phyloP scores from a whole-genome alignment of 2,329 filamentous ascomycete genomes.

The Alternaria rosae region DNA sequence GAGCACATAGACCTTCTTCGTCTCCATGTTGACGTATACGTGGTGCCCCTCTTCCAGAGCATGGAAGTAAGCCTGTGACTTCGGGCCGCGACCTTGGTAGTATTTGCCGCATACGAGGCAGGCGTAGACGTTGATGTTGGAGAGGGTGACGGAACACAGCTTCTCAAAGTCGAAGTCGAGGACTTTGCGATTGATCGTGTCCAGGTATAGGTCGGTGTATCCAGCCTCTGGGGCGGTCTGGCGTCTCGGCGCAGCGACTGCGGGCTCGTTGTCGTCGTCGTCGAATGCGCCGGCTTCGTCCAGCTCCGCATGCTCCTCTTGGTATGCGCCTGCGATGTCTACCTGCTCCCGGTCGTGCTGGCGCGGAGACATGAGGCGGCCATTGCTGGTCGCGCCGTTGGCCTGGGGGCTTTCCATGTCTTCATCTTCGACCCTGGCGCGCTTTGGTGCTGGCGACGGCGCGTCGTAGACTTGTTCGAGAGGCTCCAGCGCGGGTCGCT shows the following conservation, averaged over 20 bases:
- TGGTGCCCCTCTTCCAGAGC: slow-evolving; percentile 94
- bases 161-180: slow-evolving; percentile 99
- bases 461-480: slow-evolving; percentile 51
- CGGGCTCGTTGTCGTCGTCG: slow-evolving; percentile 49
- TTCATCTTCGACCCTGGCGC: slow-evolving; percentile 55
- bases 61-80: slow-evolving; percentile 97
- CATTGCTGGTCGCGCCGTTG: slow-evolving; percentile 38
- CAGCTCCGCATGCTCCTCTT: slow-evolving; percentile 47
- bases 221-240: slow-evolving; percentile 83
- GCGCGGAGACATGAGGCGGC: slow-evolving; percentile 40
- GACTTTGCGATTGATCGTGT: slow-evolving; percentile 91
- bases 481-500: slow-evolving; percentile 56
- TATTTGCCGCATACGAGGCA: slow-evolving; percentile 98
- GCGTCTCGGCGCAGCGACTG: slow-evolving; percentile 62
- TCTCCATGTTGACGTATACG: slow-evolving; percentile 97
- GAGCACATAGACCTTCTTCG: slow-evolving; percentile 87
- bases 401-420: slow-evolving; percentile 42
- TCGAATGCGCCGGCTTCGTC: slow-evolving; percentile 45
- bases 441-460: slow-evolving; percentile 59
- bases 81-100: slow-evolving; percentile 90
- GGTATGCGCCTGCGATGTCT: slow-evolving; percentile 47
- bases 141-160: slow-evolving; percentile 92
- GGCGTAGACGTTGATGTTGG: slow-evolving; percentile 98
- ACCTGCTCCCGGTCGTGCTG: slow-evolving; percentile 34
- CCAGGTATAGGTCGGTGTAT: slow-evolving; percentile 95